phyloP scores from a whole-genome alignment of 805 yeast species.

The Naumovozyma dairenensis region DNA sequence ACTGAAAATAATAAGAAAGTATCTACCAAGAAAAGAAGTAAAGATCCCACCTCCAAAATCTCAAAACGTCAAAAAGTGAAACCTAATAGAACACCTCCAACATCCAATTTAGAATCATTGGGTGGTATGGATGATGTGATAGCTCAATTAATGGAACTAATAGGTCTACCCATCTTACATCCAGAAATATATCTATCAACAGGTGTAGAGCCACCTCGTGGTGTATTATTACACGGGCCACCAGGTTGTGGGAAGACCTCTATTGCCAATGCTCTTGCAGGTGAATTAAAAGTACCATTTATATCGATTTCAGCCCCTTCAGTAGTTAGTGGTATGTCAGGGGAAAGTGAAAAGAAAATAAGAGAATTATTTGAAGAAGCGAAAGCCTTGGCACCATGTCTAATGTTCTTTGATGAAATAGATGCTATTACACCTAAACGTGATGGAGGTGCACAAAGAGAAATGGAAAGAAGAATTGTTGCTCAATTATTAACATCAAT shows the following conservation, averaged over 20 bases:
- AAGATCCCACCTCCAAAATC: conserved; percentile 29
- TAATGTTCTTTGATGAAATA: conserved; percentile 89
- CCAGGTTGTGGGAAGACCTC: conserved; percentile 99
- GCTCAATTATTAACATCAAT: conserved; percentile 91
- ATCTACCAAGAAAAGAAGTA: conserved; percentile 40
- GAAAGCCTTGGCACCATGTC: conserved; percentile 77
- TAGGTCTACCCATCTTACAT: conserved; percentile 85
- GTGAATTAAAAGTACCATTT: conserved; percentile 88
- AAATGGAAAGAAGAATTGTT: conserved; percentile 94
- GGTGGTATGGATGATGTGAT: conserved; percentile 90
- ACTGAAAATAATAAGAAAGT: conserved; percentile 26
- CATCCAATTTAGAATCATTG: conserved; percentile 54
- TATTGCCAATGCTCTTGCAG: conserved; percentile 92
- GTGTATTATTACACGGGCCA: conserved; percentile 91
- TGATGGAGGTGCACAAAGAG: conserved; percentile 90
- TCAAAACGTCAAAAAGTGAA: conserved; percentile 37
- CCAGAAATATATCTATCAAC: conserved; percentile 83
- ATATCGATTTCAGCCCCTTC: conserved; percentile 89
- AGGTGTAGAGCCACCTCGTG: conserved; percentile 93
- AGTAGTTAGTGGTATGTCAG: conserved; percentile 98
- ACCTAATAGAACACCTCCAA: conserved; percentile 59
- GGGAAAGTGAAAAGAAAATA: conserved; percentile 90
- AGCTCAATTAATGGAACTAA: conserved; percentile 76
- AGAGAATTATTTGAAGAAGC: conserved; percentile 94
- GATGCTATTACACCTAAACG: conserved; percentile 97